These are phyloP conservation scores for Rhizopogon salebrosus DNA, from an alignment of 768 basidiomycete species.

Conservation along the genomic window DNA sequence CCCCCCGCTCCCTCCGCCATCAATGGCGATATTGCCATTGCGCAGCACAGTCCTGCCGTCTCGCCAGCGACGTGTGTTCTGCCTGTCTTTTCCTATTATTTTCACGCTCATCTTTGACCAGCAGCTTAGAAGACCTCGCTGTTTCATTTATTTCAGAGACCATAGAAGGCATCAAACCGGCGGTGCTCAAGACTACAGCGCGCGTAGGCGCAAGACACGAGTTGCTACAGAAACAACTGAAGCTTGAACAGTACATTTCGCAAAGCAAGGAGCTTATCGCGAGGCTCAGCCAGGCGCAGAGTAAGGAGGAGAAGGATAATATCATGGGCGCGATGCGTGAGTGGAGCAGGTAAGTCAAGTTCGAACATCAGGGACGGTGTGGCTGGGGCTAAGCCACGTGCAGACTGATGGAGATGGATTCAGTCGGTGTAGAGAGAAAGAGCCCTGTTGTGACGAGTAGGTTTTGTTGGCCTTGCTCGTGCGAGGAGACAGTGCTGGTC, in stretches of 20 bases:
- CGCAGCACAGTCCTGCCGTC: neutral
- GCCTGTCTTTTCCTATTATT: neutral
- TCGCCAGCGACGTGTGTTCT: constrained; percentile 1
- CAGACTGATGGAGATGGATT: constrained; percentile 10
- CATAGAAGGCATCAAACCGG: constrained; percentile 38
- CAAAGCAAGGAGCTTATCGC: constrained; percentile 49
- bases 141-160: constrained; percentile 55
- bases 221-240: constrained; percentile 43
- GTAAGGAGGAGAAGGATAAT: constrained; percentile 46
- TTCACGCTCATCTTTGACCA: neutral
- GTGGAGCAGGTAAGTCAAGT: constrained; percentile 45
- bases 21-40: neutral
- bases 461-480: constrained; percentile 41
- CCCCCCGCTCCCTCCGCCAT: constrained; percentile 2
- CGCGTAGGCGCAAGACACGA: constrained; percentile 18
- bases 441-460: neutral
- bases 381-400: neutral
- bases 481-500: constrained; percentile 36
- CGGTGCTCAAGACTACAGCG: constrained; percentile 7
- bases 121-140: constrained; percentile 46
- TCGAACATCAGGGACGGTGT: neutral
- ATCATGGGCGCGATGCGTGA: constrained; percentile 44
- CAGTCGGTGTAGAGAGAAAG: neutral
- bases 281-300: constrained; percentile 37
- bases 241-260: constrained; percentile 46